Base-by-base conservation (phyloP, 805 yeast species). In the Schwanniomyces occidentalis region DNA sequence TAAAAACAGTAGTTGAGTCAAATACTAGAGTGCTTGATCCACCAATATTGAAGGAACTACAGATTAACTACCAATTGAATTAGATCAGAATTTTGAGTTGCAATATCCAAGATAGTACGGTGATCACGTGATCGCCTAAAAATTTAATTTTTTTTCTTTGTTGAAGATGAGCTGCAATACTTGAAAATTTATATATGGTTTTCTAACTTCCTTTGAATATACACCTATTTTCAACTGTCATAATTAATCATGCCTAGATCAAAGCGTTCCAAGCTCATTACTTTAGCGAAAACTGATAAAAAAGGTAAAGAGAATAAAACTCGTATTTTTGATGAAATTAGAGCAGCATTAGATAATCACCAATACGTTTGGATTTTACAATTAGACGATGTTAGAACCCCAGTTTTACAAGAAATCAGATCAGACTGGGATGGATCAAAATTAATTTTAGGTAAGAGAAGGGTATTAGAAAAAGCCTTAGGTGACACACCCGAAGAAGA, bases 251-350 rank as follows among this genome's bases (percentile, higher is more conserved):
- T 91, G 99, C 97, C 99, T 44, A 87, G 95, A 76, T 89, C 97
- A 23, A 90, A 82, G 62, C 91, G 98, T 78, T 84, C 96, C 49
- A 93, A 87, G 80, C 82, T 90, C 50, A 95, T 93, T 42, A 86
- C 98, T 9, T 73, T 93, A 51, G 93, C 99, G 24, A 91, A 91
- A 58, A 91, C 98, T 44, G 97, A 89, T 49, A 93, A 89, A 65
- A 93, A 93, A 59, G 96, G 96, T 32, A 81, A 82, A 48, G 97
- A 87, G 51, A 89, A 88, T 66, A 93, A 93, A 61, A 91, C 80
- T 49, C 75, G 91, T 52, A 80, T 91, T 48, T 93, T 89, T 49
- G 96, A 90, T 54, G 96, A 89, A 44, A 82, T 93, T 34, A 81
- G 96, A 67, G 75, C 75, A 41, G 80, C 85, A 13, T 74, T 93